Percentiles rank a stretch among this genome's conserved stretches.
Conservation (phyloP, 2,329 filamentous ascomycete species). For the Periconia digitata region DNA sequence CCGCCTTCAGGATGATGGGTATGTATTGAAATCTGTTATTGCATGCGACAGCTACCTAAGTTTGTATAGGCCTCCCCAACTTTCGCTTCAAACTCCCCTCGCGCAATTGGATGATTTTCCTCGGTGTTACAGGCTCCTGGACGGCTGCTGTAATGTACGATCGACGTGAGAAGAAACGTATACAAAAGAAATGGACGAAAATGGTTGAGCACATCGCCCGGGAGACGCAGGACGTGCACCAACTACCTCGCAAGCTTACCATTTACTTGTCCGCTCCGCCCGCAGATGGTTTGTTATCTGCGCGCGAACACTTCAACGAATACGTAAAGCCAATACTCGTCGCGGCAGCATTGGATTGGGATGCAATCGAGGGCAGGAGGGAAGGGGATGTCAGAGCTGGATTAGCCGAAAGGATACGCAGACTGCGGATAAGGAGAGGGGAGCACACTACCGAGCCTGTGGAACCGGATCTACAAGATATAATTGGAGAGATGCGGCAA, state of each 20-base stretch:
- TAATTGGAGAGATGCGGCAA: constrained; percentile 65
- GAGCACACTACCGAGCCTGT: constrained; percentile 50
- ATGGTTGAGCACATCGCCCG: constrained; percentile 81
- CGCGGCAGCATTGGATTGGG: constrained; percentile 89
- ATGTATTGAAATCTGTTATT: constrained; percentile 6
- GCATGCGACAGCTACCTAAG: constrained; percentile 4
- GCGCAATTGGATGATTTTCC: constrained; percentile 97
- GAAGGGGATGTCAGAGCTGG: constrained; percentile 91
- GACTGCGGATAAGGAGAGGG: constrained; percentile 61
- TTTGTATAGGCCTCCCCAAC: constrained; percentile 70
- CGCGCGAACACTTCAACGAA: constrained; percentile 94
- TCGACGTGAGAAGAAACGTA: constrained; percentile 81
- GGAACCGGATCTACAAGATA: constrained; percentile 57
- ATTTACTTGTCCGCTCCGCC: constrained; percentile 85
- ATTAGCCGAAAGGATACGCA: constrained; percentile 82
- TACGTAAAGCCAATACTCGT: constrained; percentile 93
- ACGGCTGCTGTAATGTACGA: constrained; percentile 86
- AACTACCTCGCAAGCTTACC: constrained; percentile 80
- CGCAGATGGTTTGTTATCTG: constrained; percentile 76
- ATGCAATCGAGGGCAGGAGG: constrained; percentile 87
- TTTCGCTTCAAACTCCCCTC: constrained; percentile 85
- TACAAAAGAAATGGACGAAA: constrained; percentile 82
- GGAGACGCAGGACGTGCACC: constrained; percentile 70
- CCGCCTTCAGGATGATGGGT: constrained; percentile 46
- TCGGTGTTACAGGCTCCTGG: constrained; percentile 75